Evolutionary conservation across 345 rosid genomes (phyloP), one percentile per base, ranked within the genome.

Genomic region (Eucalyptus erythrocorys): DNA sequence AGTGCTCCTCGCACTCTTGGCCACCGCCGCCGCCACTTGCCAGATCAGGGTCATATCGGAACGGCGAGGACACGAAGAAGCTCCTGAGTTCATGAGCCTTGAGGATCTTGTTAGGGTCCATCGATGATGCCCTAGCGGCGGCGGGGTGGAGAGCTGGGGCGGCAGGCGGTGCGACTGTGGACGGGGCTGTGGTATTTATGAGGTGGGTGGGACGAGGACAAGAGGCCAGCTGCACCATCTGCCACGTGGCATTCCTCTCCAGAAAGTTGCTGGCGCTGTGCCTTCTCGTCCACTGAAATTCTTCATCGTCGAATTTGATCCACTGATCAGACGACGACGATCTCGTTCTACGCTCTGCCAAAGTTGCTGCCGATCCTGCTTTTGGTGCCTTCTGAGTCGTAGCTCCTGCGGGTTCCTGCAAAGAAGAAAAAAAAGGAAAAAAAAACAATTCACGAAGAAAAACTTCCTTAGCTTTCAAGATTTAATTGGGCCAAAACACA

Each of bases 191-290:
- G 43, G 95, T 88, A 92, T 91, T 92, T 66, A 92, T 93, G 88
- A 88, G 88, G 90, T 88, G 92, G 91, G 91, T 87, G 87, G 90
- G 89, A 91, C 91, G 92, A 88, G 92, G 92, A 91, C 89, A 92
- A 89, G 91, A 87, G 42, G 81, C 14, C 88, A 93, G 55, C 85
- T 92, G 96, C 94, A 91, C 91, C 95, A 91, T 92, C 85, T 94
- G 97, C 98, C 96, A 95, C 92, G 94, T 92, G 93, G 92, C 91
- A 90, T 94, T 95, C 95, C 92, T 95, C 88, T 71, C 88, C 94
- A 12, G 89, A 59, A 92, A 88, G 93, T 48, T 90, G 59, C 87
- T 91, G 86, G 91, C 92, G 13, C 61, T 88, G 81, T 57, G 68
- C 45, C 81, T 86, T 53, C 88, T 87, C 64, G 89, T 50, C 91